Percentiles rank a stretch among this genome's conserved stretches.
Evolutionary conservation across 108 stramenopile genomes (phyloP).

Genomic region (Cyclotella baltica): DNA sequence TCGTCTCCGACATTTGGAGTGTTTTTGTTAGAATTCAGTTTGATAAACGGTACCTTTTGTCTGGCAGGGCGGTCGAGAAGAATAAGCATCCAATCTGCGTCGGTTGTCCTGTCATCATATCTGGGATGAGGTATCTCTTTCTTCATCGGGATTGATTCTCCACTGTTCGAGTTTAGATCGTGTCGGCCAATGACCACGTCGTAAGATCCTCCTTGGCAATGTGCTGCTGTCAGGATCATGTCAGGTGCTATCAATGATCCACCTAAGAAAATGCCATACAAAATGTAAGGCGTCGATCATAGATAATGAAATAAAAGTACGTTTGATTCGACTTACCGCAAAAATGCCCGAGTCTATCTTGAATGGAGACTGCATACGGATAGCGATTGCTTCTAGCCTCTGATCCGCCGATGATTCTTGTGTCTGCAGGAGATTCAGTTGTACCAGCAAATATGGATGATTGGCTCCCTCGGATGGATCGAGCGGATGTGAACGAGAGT

Average conservation of each 20-base stretch:
- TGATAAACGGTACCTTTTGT: slow-evolving; percentile 14
- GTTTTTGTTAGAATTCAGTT: slow-evolving; percentile 41
- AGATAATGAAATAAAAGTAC: too few relatives aligned
- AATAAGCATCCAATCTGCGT: slow-evolving; percentile 12
- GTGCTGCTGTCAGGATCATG: slow-evolving; percentile 45
- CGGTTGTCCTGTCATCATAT: neutral
- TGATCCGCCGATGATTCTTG: slow-evolving; percentile 24
- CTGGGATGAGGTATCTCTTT: slow-evolving; percentile 13
- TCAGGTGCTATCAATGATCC: slow-evolving; percentile 39
- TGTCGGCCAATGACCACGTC: slow-evolving; percentile 25
- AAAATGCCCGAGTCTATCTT: slow-evolving; percentile 27
- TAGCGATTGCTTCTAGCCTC: neutral
- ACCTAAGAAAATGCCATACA: too few relatives aligned
- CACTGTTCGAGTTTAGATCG: slow-evolving; percentile 6
- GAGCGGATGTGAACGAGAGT: neutral
- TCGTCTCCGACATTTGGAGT: slow-evolving; percentile 35
- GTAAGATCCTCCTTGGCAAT: slow-evolving; percentile 42
- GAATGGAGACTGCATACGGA: slow-evolving; percentile 12
- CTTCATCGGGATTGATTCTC: slow-evolving; percentile 3
- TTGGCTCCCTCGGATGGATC: neutral
- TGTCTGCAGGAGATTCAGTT: neutral
- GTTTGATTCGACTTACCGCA: too few relatives aligned
- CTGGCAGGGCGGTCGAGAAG: slow-evolving; percentile 1
- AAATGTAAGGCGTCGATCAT: too few relatives aligned
- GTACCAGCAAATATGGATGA: neutral